Conservation (phyloP, 139 green algal species). For the Tetradesmus lagerheimii region DNA sequence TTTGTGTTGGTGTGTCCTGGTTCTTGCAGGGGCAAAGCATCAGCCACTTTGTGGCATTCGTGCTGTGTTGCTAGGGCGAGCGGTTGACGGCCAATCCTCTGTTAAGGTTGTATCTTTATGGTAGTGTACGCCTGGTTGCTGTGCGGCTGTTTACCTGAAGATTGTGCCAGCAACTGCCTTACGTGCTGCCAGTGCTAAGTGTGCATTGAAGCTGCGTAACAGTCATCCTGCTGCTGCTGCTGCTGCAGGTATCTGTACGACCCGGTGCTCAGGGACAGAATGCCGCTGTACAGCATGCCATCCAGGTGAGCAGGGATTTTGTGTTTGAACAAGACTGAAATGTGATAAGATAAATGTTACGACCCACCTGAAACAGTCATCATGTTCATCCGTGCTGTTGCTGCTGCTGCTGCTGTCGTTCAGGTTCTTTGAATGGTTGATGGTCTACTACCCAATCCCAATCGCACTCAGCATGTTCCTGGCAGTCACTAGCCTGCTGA, state of each 20-base stretch:
- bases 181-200: background rate
- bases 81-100: too few species aligned
- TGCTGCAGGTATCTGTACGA: slow-evolving; percentile 38
- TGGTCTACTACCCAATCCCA: slow-evolving; percentile 41
- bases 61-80: too few species aligned
- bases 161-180: background rate
- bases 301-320: background rate
- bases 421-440: slow-evolving; percentile 42
- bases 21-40: too few species aligned
- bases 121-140: too few species aligned
- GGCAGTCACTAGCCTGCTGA: background rate
- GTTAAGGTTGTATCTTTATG: too few species aligned
- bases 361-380: too few species aligned
- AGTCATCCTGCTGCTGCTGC: background rate
- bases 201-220: background rate
- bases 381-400: background rate
- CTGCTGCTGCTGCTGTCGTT: background rate
- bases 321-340: too few species aligned
- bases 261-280: background rate
- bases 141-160: too few species aligned
- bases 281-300: background rate
- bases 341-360: too few species aligned
- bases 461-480: background rate
- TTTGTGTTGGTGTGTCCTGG: too few species aligned
- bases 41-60: too few species aligned